A percentile compares a stretch with the other conserved stretches of the same genome.
Evolutionary conservation across 129 eudicot genomes (phyloP).

Genomic region (Escallonia herrerae): DNA sequence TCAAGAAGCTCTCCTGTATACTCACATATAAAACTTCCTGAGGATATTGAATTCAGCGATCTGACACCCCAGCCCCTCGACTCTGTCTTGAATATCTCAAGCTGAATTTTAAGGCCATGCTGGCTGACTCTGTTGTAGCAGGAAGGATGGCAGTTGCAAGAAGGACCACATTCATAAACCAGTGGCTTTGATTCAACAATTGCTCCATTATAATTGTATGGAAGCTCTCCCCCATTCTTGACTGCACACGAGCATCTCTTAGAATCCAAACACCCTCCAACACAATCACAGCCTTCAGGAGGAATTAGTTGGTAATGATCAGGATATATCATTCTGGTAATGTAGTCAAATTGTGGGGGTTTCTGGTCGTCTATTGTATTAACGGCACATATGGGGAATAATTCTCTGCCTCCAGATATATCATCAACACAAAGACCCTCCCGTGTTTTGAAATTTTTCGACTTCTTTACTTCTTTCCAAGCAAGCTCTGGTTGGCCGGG

Average conservation of each 20-base stretch:
- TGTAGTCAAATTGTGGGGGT: conserved; percentile 64
- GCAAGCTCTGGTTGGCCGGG: conserved; percentile 90
- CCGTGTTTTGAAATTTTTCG: conserved; percentile 41
- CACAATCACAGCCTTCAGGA: conserved; percentile 67
- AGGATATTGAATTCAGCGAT: conserved; percentile 58
- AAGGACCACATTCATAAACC: conserved; percentile 87
- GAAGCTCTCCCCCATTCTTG: conserved; percentile 74
- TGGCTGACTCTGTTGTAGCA: conserved; percentile 83
- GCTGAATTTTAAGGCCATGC: conserved; percentile 56
- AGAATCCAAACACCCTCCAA: conserved; percentile 49
- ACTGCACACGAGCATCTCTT: conserved; percentile 52
- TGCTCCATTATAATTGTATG: conserved; percentile 74
- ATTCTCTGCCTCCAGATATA: conserved; percentile 59
- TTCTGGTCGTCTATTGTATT: conserved; percentile 57
- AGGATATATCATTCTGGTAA: conserved; percentile 61
- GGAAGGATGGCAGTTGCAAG: conserved; percentile 75
- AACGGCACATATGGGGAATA: conserved; percentile 51
- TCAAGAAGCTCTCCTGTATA: conserved; percentile 90
- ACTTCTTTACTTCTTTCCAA: conserved; percentile 54
- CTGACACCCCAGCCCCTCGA: conserved; percentile 94
- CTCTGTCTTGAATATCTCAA: conserved; percentile 82
- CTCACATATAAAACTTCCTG: conserved; percentile 93
- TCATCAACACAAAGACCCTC: conserved; percentile 62
- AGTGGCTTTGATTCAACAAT: conserved; percentile 71
- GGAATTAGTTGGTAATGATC: conserved; percentile 21